Conservation (phyloP, 176 grass and related monocot species). For the Rhynchospora breviuscula region DNA sequence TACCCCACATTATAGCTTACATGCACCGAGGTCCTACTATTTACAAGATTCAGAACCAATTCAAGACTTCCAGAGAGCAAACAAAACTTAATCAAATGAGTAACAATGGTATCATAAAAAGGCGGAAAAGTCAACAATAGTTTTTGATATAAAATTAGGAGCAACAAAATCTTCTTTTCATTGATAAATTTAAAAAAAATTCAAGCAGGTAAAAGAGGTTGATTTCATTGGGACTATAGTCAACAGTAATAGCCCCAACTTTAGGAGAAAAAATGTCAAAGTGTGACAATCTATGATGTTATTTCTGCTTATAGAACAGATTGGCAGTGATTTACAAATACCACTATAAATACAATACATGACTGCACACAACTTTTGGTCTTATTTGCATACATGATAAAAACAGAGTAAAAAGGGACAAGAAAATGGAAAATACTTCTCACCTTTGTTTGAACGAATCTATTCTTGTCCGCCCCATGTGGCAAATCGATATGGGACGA, state of each 20-base stretch:
- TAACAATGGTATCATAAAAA: not conserved
- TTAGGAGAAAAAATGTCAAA: too few species aligned
- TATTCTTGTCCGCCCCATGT: constrained; percentile 11
- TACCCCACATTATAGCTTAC: not conserved
- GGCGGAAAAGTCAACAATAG: not conserved
- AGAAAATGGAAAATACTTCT: not conserved
- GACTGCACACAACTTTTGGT: not conserved
- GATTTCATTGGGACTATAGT: not conserved
- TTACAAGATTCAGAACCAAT: too few species aligned
- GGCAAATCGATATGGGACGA: not conserved
- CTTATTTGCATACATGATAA: not conserved
- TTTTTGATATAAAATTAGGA: not conserved
- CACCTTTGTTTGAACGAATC: constrained; percentile 22
- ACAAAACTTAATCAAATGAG: not conserved
- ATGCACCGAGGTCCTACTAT: not conserved
- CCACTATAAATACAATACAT: constrained; percentile 6
- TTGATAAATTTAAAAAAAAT: not conserved
- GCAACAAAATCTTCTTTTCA: not conserved
- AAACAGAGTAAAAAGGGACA: not conserved
- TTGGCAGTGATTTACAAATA: not conserved
- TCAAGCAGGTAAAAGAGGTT: not conserved
- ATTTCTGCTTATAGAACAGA: not conserved
- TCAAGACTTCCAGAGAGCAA: not conserved
- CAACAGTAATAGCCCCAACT: not conserved
- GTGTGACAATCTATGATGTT: not conserved